Conservation (phyloP, 2,329 filamentous ascomycete species). For the Polytolypa hystricis region DNA sequence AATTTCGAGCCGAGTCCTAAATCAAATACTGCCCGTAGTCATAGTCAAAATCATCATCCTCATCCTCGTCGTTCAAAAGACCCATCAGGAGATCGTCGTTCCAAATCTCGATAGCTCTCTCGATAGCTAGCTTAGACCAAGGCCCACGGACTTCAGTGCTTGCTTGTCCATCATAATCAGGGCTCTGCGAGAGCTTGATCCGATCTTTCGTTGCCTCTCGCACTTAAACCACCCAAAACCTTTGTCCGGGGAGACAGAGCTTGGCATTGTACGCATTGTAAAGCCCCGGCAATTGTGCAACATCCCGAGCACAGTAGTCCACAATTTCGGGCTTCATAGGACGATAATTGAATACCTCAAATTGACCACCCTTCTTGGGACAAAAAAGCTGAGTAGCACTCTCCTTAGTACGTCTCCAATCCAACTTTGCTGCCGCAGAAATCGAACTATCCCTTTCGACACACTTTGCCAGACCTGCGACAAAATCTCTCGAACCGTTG, state of each 20-base stretch:
- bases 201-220: slow-evolving; percentile 9
- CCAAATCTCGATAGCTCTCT: too few relatives aligned
- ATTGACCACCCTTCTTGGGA: slow-evolving; percentile 33
- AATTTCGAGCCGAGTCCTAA: too few relatives aligned
- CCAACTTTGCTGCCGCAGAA: slow-evolving; percentile 7
- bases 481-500: slow-evolving; percentile 9
- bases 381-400: slow-evolving; percentile 29
- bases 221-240: slow-evolving; percentile 12
- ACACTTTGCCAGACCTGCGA: slow-evolving; percentile 31
- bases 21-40: too few relatives aligned
- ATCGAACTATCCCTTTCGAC: slow-evolving; percentile 21
- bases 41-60: too few relatives aligned
- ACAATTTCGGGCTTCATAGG: slow-evolving; percentile 32
- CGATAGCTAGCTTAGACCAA: too few relatives aligned
- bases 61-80: too few relatives aligned
- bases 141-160: slow-evolving; percentile 8
- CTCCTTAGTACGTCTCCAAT: slow-evolving; percentile 14
- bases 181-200: slow-evolving; percentile 12
- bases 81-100: too few relatives aligned
- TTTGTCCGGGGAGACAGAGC: too few relatives aligned
- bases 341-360: slow-evolving; percentile 38
- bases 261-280: slow-evolving; percentile 1
- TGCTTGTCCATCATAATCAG: slow-evolving; percentile 10
- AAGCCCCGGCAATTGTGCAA: slow-evolving; percentile 31
- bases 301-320: slow-evolving; percentile 39